These are phyloP conservation scores for Vaccinium darrowii DNA, from an alignment of 148 eudicot genomes.

Conservation along the genomic window DNA sequence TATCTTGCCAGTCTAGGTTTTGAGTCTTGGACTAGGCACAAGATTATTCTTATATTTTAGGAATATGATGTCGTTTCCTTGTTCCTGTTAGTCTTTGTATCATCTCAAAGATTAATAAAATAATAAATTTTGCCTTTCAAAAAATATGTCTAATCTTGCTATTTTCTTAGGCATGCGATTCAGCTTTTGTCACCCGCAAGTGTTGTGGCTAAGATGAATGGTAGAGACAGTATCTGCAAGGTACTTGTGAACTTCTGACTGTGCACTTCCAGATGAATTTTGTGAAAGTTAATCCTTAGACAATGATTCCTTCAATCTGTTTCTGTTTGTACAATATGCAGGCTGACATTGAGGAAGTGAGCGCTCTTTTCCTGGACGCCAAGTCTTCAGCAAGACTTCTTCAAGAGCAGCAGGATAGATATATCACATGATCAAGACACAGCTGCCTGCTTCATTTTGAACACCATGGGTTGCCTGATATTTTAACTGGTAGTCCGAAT, in stretches of 20 bases:
- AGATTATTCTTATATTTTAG: no score
- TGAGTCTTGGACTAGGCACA: no score
- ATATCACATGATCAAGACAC: conserved; percentile 56
- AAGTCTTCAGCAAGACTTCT: conserved; percentile 94
- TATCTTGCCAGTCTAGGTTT: no score
- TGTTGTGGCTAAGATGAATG: conserved; percentile 82
- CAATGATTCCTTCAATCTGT: neutral
- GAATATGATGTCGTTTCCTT: no score
- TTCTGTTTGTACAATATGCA: conserved; percentile 27
- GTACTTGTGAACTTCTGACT: conserved; percentile 33
- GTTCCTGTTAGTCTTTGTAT: no score
- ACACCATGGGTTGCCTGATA: neutral
- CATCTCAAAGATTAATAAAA: no score
- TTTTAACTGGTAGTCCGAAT: neutral
- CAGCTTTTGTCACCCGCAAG: conserved; percentile 91
- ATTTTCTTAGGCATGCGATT: conserved; percentile 73
- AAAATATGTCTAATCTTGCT: neutral
- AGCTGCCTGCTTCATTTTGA: neutral
- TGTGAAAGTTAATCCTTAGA: neutral
- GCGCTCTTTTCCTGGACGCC: conserved; percentile 70
- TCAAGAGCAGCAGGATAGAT: conserved; percentile 96
- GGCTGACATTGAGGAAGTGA: conserved; percentile 96
- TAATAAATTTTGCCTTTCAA: no score
- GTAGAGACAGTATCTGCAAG: conserved; percentile 95
- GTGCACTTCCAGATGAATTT: neutral